Percentiles rank a stretch among this genome's conserved stretches.
Evolutionary conservation across 2,329 filamentous ascomycete genomes (phyloP).

Genomic region (Pseudocercospora fuligena): DNA sequence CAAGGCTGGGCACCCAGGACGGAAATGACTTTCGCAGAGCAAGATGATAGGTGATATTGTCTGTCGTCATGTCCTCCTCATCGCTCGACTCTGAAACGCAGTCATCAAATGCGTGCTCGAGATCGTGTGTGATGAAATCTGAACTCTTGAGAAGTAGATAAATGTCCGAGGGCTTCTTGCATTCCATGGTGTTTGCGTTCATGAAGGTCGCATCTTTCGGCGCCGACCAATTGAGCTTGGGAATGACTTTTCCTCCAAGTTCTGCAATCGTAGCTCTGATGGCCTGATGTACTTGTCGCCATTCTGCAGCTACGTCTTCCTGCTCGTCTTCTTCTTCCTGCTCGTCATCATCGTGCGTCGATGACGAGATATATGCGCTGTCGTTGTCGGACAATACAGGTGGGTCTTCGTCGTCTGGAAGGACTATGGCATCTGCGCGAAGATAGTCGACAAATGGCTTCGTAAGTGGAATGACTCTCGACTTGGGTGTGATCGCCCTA

Average conservation of each 20-base stretch:
- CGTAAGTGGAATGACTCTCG: constrained; percentile 79
- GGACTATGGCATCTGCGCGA: constrained; percentile 86
- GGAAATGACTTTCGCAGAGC: constrained; percentile 83
- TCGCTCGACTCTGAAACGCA: constrained; percentile 49
- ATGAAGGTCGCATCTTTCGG: constrained; percentile 98
- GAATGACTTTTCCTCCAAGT: constrained; percentile 82
- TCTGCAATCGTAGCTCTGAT: constrained; percentile 79
- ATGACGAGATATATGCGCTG: constrained; percentile 56
- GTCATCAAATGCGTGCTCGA: constrained; percentile 90
- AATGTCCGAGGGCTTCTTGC: constrained; percentile 83
- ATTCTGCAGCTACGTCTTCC: constrained; percentile 64
- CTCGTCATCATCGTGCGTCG: constrained; percentile 46
- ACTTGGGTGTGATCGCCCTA: constrained; percentile 79
- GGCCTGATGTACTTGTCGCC: constrained; percentile 73
- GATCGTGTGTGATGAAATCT: constrained; percentile 90
- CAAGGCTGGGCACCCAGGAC: constrained; percentile 83
- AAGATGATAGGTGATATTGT: constrained; percentile 72
- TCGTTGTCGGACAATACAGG: constrained; percentile 50
- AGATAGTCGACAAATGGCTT: constrained; percentile 82
- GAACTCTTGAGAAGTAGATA: constrained; percentile 94
- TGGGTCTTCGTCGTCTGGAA: constrained; percentile 69
- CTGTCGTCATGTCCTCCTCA: constrained; percentile 37
- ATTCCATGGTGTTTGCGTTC: constrained; percentile 86
- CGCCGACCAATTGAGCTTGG: constrained; percentile 96
- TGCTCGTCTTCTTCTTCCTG: constrained; percentile 62